Percentiles rank a stretch among this genome's conserved stretches.
Evolutionary conservation across 139 green algal genomes (phyloP).

Genomic region (Chlorella ohadii): DNA sequence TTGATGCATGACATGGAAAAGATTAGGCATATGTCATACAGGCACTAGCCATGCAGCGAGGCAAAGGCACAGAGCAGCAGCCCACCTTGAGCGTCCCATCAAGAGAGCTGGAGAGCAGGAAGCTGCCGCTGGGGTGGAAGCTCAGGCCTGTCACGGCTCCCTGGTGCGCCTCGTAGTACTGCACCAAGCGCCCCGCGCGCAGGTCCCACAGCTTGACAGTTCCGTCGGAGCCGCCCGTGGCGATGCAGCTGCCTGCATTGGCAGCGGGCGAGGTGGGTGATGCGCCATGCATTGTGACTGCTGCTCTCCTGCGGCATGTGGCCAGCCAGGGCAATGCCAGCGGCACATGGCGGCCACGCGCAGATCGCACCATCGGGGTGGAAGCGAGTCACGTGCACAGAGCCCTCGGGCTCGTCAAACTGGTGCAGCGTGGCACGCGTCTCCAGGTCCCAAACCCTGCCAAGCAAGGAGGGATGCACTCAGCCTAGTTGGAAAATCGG

Average conservation of each 20-base stretch:
- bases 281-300: no score
- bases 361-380: constrained; percentile 72
- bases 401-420: constrained; percentile 71
- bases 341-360: not conserved
- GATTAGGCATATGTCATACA: not conserved
- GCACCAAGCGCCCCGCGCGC: constrained; percentile 75
- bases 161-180: constrained; percentile 81
- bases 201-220: constrained; percentile 82
- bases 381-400: constrained; percentile 77
- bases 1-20: not conserved
- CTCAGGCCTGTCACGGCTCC: constrained; percentile 73
- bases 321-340: not conserved
- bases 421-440: constrained; percentile 64
- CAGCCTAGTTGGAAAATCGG: no score
- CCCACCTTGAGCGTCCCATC: constrained; percentile 86
- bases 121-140: constrained; percentile 85
- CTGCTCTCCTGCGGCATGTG: not conserved
- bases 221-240: constrained; percentile 67
- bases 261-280: not conserved
- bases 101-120: constrained; percentile 80
- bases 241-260: constrained; percentile 73
- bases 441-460: constrained; percentile 82
- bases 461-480: no score
- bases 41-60: no score
- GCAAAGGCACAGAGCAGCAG: not conserved